phyloP scores from a whole-genome alignment of 2,329 filamentous ascomycete genomes.

The Trichoderma sp. region DNA sequence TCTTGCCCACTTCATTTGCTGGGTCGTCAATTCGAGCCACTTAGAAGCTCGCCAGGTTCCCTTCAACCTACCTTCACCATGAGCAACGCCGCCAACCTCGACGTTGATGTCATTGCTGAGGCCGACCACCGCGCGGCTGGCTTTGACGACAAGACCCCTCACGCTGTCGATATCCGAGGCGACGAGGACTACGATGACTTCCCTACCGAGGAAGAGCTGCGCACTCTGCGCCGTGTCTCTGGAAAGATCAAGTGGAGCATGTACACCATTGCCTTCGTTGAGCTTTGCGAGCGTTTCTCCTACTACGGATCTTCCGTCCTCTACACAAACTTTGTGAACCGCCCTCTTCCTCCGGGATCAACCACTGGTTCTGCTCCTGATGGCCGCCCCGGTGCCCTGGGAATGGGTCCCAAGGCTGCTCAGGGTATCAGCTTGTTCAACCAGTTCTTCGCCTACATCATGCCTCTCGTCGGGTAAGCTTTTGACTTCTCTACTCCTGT shows the following conservation, averaged over 20 bases:
- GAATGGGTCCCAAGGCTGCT: conserved; percentile 56
- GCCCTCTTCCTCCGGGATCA: conserved; percentile 51
- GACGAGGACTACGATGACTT: conserved; percentile 36
- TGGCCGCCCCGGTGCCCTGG: conserved; percentile 50
- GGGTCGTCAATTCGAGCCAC: conserved; percentile 4
- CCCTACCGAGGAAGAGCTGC: conserved; percentile 61
- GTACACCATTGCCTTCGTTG: conserved; percentile 69
- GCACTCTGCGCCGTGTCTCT: conserved; percentile 60
- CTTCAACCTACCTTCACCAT: conserved; percentile 26
- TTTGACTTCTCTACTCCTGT: neutral
- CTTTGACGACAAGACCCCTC: conserved; percentile 26
- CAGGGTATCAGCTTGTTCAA: conserved; percentile 52
- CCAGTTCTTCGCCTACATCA: conserved; percentile 60
- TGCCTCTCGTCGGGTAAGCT: conserved; percentile 53
- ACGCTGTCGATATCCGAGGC: conserved; percentile 24
- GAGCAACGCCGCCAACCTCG: conserved; percentile 36
- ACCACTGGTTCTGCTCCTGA: conserved; percentile 48
- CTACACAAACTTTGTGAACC: conserved; percentile 65
- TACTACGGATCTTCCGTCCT: conserved; percentile 72
- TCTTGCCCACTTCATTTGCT: neutral
- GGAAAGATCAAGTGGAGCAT: conserved; percentile 63
- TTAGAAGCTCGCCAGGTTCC: neutral
- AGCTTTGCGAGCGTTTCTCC: conserved; percentile 73
- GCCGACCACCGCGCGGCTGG: conserved; percentile 29
- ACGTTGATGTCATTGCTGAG: conserved; percentile 37